Conservation (phyloP, 139 green algal species). For the Gonium pectorale region DNA sequence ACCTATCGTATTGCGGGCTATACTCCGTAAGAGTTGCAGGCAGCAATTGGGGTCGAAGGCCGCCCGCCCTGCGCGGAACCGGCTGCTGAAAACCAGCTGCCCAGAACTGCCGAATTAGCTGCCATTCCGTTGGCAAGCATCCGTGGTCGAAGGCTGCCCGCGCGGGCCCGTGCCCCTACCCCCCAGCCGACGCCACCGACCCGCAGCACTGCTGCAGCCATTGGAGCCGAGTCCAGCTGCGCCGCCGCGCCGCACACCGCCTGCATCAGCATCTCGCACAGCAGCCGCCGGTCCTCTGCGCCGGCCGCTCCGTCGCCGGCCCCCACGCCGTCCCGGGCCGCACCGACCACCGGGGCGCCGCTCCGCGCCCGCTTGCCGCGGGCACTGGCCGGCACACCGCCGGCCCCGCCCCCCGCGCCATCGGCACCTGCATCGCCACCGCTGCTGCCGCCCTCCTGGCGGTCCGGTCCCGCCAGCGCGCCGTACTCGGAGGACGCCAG, state of each 20-base stretch:
- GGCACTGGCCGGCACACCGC: not conserved
- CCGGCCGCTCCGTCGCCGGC: not conserved
- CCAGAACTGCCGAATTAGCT: no score
- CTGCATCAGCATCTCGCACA: slow-evolving; percentile 3
- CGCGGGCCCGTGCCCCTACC: no score
- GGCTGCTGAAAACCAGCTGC: no score
- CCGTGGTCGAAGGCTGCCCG: no score
- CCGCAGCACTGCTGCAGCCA: slow-evolving; percentile 20
- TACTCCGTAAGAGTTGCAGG: no score
- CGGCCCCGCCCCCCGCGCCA: not conserved
- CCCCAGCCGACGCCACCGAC: not conserved
- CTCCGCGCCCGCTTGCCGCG: not conserved
- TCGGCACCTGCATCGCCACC: not conserved
- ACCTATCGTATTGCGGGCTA: no score
- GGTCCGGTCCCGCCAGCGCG: not conserved
- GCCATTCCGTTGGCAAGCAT: no score
- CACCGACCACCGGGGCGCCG: no score
- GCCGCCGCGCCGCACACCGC: not conserved
- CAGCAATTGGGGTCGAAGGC: no score
- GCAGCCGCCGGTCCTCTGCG: not conserved
- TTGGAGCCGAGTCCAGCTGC: not conserved
- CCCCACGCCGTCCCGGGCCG: no score
- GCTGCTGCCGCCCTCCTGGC: not conserved
- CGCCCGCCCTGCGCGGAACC: no score
- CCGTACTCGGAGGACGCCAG: no score